Base-by-base conservation (phyloP, 2,329 filamentous ascomycete genomes). In the Aspergillus sp. region DNA sequence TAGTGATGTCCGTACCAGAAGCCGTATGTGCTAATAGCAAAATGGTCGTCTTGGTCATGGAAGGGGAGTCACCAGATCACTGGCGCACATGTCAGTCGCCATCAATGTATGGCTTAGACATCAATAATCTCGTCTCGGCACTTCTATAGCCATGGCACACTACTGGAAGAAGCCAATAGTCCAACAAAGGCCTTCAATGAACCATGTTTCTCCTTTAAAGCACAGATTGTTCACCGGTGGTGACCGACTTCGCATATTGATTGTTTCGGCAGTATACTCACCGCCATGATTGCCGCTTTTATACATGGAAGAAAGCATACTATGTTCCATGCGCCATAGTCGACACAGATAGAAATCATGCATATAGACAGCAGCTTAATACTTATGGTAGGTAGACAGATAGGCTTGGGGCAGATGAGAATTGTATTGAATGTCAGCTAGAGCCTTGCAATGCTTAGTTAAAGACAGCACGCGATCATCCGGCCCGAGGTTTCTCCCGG, bases 401-500 rank as follows among this genome's bases (percentile, higher is more conserved):
- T 2, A 42, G 1, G n/a, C 5, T 17, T 13, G 10, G 5, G n/a
- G 4, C 3, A 3, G 8, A 21, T 8, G 19, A 44, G 17, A 44
- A 36, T 5, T 30, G 27, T 30, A 44, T 13, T 11, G 8, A 7
- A 21, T 3, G 11, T 21, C 41, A 44, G 17, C 8, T 21, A 30
- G 13, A 17, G 19, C 21, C 19, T 27, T 48, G 44, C 15, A 27
- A 48, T 48, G 44, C 5, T 23, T 2, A 21, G 3, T 27, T 7
- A 27, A 25, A 6, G 27, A 19, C 23, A 11, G 25, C 23, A 52
- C 36, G 19, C 36, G 59, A 62, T 64, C 52, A 17, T 49, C 56
- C 61, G 63, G 61, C 38, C 32, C 23, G 52, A 57, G 25, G 61
- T 58, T 64, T 60, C 53, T 61, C 63, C 63, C 49, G 27, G 17